Conservation (phyloP, 495 filamentous ascomycete genomes). For the Tuber microsphaerosporum region DNA sequence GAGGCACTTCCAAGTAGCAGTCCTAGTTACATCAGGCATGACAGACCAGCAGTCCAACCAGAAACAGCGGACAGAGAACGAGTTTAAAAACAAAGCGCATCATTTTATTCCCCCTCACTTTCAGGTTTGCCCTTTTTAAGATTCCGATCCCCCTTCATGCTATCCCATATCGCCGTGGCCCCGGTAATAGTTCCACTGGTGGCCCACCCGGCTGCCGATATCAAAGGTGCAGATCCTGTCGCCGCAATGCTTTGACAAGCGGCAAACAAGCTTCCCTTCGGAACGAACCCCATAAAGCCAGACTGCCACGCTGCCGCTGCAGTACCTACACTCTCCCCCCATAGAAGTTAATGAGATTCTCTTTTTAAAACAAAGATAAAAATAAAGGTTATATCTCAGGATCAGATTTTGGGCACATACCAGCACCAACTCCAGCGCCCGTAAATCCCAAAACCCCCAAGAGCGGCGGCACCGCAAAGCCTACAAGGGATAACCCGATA, state of each 20-base stretch:
- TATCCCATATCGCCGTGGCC: neutral
- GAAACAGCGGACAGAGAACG: neutral
- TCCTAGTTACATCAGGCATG: neutral
- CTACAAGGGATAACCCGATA: neutral
- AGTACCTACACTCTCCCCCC: neutral
- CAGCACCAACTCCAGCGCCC: neutral
- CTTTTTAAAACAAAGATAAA: neutral
- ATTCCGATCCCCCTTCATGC: neutral
- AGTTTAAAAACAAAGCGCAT: neutral
- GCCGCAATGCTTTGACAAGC: neutral
- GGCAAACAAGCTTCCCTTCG: neutral
- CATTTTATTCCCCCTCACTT: neutral
- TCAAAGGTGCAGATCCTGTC: neutral
- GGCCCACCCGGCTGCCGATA: neutral
- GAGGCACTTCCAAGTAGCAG: neutral
- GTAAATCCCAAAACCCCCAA: constrained; percentile 1
- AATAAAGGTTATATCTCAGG: neutral
- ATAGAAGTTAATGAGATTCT: neutral
- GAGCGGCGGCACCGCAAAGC: neutral
- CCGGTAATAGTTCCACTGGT: neutral
- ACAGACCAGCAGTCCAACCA: neutral
- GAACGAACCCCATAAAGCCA: neutral
- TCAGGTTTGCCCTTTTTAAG: neutral
- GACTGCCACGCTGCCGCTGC: neutral
- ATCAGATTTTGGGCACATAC: neutral